These are phyloP conservation scores for Telopea speciosissima DNA, from an alignment of 177 flowering plant genomes.

Conservation along the genomic window DNA sequence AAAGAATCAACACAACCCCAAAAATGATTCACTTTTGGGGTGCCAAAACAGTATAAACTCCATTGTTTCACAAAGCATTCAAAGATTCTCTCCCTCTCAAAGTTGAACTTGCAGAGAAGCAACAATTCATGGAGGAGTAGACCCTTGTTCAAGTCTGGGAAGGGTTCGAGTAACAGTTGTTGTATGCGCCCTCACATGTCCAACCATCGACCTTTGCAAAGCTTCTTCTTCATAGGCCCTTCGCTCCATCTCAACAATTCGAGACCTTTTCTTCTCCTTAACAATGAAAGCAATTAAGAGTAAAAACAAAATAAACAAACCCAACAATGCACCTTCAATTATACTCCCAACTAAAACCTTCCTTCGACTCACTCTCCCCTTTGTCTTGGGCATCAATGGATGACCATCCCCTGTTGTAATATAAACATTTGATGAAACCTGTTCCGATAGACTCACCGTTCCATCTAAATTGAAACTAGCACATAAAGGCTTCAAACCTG, in stretches of 20 bases:
- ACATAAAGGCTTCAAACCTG: slow-evolving; percentile 37
- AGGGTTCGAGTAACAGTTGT: slow-evolving; percentile 36
- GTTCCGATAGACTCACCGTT: slow-evolving; percentile 35
- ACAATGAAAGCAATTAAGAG: slow-evolving; percentile 42
- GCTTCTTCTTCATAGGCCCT: slow-evolving; percentile 69
- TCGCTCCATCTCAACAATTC: slow-evolving; percentile 48
- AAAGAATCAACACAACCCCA: neutral
- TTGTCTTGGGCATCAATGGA: slow-evolving; percentile 15
- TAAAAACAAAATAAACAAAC: slow-evolving; percentile 24
- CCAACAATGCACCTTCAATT: slow-evolving; percentile 51
- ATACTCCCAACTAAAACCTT: slow-evolving; percentile 51
- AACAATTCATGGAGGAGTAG: slow-evolving; percentile 22
- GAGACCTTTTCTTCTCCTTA: slow-evolving; percentile 42
- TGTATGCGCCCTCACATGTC: slow-evolving; percentile 34
- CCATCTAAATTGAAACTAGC: slow-evolving; percentile 59
- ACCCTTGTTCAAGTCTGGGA: slow-evolving; percentile 50
- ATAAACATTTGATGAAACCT: slow-evolving; percentile 34
- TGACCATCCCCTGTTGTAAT: slow-evolving; percentile 45
- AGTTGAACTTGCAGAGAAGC: neutral
- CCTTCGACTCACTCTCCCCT: slow-evolving; percentile 38
- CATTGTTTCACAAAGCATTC: neutral
- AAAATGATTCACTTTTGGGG: too few relatives aligned
- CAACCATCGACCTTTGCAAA: slow-evolving; percentile 57
- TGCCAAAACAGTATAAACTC: neutral
- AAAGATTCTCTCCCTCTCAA: too few relatives aligned